These are phyloP conservation scores for Massariosphaeria phaeospora DNA, from an alignment of 495 filamentous ascomycete genomes.

Conservation along the genomic window DNA sequence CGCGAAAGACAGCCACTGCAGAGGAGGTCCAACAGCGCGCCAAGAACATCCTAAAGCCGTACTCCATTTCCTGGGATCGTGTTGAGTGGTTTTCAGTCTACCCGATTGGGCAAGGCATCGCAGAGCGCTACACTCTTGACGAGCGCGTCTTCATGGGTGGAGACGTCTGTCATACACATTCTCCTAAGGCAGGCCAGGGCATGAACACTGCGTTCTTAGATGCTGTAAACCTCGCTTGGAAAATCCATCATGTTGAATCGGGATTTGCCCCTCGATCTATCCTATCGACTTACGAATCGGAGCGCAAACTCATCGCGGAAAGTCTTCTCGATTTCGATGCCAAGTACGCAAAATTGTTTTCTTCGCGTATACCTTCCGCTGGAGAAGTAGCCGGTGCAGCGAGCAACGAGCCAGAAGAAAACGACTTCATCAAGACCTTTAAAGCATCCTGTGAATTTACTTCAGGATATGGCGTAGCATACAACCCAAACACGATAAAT, in stretches of 20 bases:
- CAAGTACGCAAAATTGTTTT: constrained; percentile 43
- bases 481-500: constrained; percentile 61
- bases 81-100: constrained; percentile 58
- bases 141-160: constrained; percentile 63
- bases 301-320: constrained; percentile 63
- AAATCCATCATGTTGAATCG: constrained; percentile 58
- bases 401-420: constrained; percentile 42
- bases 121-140: constrained; percentile 55
- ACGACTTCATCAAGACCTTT: constrained; percentile 61
- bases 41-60: constrained; percentile 57
- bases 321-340: constrained; percentile 69
- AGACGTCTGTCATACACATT: constrained; percentile 61
- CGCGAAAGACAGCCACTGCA: constrained; percentile 47
- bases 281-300: constrained; percentile 64
- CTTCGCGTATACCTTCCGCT: constrained; percentile 52
- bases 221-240: constrained; percentile 72
- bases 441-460: constrained; percentile 63
- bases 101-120: constrained; percentile 69
- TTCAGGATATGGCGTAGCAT: constrained; percentile 60
- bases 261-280: constrained; percentile 50
- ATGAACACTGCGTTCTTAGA: constrained; percentile 60
- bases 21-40: constrained; percentile 59
- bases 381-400: constrained; percentile 46
- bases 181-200: constrained; percentile 69
- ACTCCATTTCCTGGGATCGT: constrained; percentile 53